phyloP scores from a whole-genome alignment of 2,329 filamentous ascomycete species.

The Calonectria leucothoes region DNA sequence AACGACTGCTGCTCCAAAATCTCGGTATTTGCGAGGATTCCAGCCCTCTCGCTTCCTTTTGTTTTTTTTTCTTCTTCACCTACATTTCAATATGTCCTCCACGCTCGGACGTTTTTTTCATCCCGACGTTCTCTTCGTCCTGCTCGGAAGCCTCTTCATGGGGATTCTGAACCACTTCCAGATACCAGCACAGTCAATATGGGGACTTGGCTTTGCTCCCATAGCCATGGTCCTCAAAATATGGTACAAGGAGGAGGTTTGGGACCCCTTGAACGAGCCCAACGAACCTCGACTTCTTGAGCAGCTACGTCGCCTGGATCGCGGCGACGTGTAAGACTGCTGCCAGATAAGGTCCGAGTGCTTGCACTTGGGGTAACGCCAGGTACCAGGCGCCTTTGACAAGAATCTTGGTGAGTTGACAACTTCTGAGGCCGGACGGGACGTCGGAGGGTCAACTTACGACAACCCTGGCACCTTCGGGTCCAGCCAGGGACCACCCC shows the following conservation, averaged over 20 bases:
- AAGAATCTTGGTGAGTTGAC: not conserved
- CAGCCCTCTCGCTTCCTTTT: not conserved
- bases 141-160: not conserved
- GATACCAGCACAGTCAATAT: not conserved
- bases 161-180: too few species aligned
- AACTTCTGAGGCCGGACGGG: not conserved
- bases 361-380: not conserved
- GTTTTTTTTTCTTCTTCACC: not conserved
- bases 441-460: not conserved
- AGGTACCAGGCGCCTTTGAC: slow-evolving; percentile 5
- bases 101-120: not conserved
- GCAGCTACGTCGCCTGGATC: not conserved
- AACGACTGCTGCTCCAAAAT: not conserved
- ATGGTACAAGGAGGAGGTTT: not conserved
- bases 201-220: not conserved
- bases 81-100: not conserved
- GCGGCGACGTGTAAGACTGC: not conserved
- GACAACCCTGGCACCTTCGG: not conserved
- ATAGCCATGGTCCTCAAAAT: not conserved
- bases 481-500: not conserved
- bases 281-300: not conserved
- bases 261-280: not conserved
- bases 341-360: not conserved
- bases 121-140: not conserved
- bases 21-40: not conserved